Conservation (phyloP, 805 yeast species). For the Suhomyces faveliae region DNA sequence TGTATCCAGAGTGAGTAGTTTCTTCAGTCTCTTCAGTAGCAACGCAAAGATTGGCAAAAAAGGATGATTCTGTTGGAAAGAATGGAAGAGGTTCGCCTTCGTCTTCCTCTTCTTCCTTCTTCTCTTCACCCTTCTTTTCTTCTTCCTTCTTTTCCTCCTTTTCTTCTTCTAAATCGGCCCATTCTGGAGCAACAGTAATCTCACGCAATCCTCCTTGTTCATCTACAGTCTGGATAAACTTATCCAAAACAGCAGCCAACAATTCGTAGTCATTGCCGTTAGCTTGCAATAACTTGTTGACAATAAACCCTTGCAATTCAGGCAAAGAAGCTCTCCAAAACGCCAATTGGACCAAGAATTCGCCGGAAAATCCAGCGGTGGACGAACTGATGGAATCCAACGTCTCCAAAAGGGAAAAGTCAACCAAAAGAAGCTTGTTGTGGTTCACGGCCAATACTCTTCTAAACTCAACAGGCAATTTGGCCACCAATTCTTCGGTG, state of each 20-base stretch:
- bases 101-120: slow-evolving; percentile 23
- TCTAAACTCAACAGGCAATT: slow-evolving; percentile 54
- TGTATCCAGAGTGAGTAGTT: slow-evolving; percentile 30
- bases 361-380: slow-evolving; percentile 71
- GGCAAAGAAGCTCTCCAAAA: slow-evolving; percentile 76
- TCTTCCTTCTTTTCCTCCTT: slow-evolving; percentile 26
- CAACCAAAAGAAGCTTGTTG: slow-evolving; percentile 55
- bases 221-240: slow-evolving; percentile 58
- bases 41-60: slow-evolving; percentile 58
- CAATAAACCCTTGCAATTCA: slow-evolving; percentile 59
- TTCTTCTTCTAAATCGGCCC: slow-evolving; percentile 37
- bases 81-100: slow-evolving; percentile 39
- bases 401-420: slow-evolving; percentile 61
- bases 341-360: slow-evolving; percentile 74
- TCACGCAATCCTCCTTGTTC: slow-evolving; percentile 43
- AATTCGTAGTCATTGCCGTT: slow-evolving; percentile 81
- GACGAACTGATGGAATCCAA: slow-evolving; percentile 49
- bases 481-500: slow-evolving; percentile 50
- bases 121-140: slow-evolving; percentile 12
- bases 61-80: slow-evolving; percentile 63
- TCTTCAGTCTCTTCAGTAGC: slow-evolving; percentile 37
- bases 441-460: slow-evolving; percentile 51
- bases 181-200: slow-evolving; percentile 30
- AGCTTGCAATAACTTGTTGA: slow-evolving; percentile 75
- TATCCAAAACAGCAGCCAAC: slow-evolving; percentile 67